phyloP scores from a whole-genome alignment of 192 early-diverging fungal species.

The Coemansia sp. region DNA sequence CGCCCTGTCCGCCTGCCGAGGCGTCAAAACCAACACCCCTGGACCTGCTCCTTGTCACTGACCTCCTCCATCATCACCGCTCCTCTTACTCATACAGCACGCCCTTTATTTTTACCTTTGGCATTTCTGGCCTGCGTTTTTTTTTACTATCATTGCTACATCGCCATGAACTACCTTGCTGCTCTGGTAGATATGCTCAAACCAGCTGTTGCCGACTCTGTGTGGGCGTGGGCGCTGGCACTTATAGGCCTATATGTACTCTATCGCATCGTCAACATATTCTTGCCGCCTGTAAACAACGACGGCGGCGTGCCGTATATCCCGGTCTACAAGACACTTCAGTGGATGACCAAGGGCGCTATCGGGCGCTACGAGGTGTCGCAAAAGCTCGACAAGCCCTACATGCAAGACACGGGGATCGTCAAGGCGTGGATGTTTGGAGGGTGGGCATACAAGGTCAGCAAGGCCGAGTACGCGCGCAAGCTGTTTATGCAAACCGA shows the following conservation, averaged over 20 bases:
- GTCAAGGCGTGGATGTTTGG: conserved; percentile 58
- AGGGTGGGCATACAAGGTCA: conserved; percentile 51
- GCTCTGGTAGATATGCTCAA: neutral
- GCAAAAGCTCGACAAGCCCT: conserved; percentile 45
- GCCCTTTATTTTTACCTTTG: neutral
- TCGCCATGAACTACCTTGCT: neutral
- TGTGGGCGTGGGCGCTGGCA: conserved; percentile 11
- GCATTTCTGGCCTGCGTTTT: neutral
- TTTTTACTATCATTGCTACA: neutral
- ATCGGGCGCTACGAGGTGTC: conserved; percentile 50
- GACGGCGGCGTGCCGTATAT: conserved; percentile 54
- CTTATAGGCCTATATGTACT: conserved; percentile 13
- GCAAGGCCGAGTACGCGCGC: conserved; percentile 52
- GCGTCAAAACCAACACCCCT: neutral
- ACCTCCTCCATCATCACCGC: neutral
- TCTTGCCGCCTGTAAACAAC: conserved; percentile 29
- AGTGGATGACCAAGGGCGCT: conserved; percentile 41
- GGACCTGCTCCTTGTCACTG: neutral
- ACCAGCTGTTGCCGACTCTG: neutral
- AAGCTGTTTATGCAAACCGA: conserved; percentile 54
- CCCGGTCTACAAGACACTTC: conserved; percentile 42
- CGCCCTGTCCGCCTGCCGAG: neutral
- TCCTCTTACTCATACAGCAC: neutral
- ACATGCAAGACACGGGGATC: conserved; percentile 30
- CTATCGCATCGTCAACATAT: conserved; percentile 20